A percentile compares a stretch with the other conserved stretches of the same genome.
phyloP scores from a whole-genome alignment of 345 rosid species.

The Citrus glauca region DNA sequence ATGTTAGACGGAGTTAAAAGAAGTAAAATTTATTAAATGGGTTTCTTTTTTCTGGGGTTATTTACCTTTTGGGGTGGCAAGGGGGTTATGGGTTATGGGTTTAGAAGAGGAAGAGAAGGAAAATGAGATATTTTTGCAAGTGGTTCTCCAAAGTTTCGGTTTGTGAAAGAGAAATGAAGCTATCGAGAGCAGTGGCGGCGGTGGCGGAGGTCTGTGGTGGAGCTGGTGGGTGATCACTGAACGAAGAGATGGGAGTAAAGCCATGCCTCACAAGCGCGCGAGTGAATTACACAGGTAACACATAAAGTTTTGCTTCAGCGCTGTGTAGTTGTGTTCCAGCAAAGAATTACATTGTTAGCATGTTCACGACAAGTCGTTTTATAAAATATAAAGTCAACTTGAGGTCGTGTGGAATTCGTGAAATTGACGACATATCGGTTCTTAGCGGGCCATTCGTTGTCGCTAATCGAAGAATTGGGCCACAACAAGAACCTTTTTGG shows the following conservation, averaged over 20 bases:
- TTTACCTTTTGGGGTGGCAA: conserved; percentile 40
- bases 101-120: conserved; percentile 29
- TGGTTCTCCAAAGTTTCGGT: conserved; percentile 16
- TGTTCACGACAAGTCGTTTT: neutral
- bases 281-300: no score
- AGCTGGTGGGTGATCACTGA: conserved; percentile 27
- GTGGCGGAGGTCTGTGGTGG: conserved; percentile 18
- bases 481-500: neutral
- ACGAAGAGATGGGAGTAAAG: conserved; percentile 35
- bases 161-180: conserved; percentile 10
- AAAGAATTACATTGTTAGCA: neutral
- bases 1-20: neutral
- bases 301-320: neutral
- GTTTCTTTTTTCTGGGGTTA: neutral
- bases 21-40: neutral
- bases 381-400: neutral
- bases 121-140: conserved; percentile 22
- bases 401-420: neutral
- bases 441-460: no score
- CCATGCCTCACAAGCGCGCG: conserved; percentile 7
- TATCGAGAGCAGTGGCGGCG: neutral
- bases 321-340: no score
- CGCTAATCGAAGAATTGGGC: neutral
- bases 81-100: conserved; percentile 35
- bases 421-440: no score